Conservation (phyloP, 768 basidiomycete species). For the Pisolithus microcarpus region DNA sequence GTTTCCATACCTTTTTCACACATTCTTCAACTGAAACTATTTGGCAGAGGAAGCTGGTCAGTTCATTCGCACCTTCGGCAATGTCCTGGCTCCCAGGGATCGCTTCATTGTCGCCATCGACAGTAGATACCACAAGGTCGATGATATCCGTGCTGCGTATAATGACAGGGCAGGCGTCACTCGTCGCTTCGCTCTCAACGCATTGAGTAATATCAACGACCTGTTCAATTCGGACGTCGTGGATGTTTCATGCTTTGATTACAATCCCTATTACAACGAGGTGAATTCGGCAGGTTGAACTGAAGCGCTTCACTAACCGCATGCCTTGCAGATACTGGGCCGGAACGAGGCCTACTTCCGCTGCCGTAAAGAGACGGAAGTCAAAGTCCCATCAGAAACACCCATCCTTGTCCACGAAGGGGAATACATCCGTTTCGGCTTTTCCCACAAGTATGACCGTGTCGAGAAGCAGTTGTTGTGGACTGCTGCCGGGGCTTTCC, state of each 20-base stretch:
- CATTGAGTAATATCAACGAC: neutral
- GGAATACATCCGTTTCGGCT: neutral
- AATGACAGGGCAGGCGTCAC: constrained; percentile 2
- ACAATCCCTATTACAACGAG: constrained; percentile 3
- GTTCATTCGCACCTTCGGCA: constrained; percentile 1
- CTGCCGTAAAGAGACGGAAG: neutral
- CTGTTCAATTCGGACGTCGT: neutral
- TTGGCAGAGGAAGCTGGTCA: constrained; percentile 1
- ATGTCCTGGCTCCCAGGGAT: constrained; percentile 1
- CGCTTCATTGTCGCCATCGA: constrained; percentile 3
- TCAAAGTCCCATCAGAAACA: neutral
- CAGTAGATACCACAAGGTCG: neutral
- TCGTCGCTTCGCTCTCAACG: constrained; percentile 3
- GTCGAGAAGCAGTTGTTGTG: neutral
- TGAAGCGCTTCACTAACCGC: neutral
- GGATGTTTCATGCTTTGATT: constrained; percentile 1
- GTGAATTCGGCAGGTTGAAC: neutral
- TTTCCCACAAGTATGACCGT: constrained; percentile 2
- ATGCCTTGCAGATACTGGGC: neutral
- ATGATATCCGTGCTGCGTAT: neutral
- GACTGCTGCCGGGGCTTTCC: neutral
- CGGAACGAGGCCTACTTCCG: neutral
- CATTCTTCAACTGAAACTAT: neutral
- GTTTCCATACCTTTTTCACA: neutral
- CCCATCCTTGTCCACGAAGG: neutral